These are phyloP conservation scores for Colletotrichum sp. DNA, from an alignment of 2,329 filamentous ascomycete genomes.

Conservation along the genomic window DNA sequence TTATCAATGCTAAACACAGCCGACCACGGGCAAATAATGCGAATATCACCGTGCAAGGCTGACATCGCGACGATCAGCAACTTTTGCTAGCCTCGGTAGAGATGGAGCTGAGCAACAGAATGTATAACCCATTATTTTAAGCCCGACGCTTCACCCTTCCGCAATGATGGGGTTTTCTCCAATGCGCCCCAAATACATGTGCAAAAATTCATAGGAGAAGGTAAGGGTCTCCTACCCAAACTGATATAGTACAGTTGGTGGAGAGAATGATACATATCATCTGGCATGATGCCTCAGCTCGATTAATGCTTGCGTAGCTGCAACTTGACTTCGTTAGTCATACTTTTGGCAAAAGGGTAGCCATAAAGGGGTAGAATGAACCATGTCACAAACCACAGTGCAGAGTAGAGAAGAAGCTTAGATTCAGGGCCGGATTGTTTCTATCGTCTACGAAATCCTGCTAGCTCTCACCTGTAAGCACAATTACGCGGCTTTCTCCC, in stretches of 20 bases:
- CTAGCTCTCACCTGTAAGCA: background rate
- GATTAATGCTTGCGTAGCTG: background rate
- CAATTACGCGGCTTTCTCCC: background rate
- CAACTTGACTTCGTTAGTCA: background rate
- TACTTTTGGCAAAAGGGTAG: background rate
- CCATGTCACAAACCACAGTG: background rate
- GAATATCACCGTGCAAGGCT: background rate
- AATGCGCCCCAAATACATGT: background rate
- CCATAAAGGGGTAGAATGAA: background rate
- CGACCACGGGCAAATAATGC: background rate
- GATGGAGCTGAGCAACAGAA: background rate
- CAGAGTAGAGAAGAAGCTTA: background rate
- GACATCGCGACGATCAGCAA: background rate
- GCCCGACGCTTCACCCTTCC: background rate
- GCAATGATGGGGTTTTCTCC: background rate
- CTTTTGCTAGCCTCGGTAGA: background rate
- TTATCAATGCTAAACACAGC: background rate
- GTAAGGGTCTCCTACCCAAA: background rate
- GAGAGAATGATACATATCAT: background rate
- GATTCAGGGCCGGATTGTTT: background rate
- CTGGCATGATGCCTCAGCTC: background rate
- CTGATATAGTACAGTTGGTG: background rate
- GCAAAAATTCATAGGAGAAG: background rate
- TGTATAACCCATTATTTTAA: background rate
- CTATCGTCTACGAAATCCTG: background rate